These are phyloP conservation scores for Nannochloropsis oceanica DNA, from an alignment of 108 stramenopile genomes.

Conservation along the genomic window DNA sequence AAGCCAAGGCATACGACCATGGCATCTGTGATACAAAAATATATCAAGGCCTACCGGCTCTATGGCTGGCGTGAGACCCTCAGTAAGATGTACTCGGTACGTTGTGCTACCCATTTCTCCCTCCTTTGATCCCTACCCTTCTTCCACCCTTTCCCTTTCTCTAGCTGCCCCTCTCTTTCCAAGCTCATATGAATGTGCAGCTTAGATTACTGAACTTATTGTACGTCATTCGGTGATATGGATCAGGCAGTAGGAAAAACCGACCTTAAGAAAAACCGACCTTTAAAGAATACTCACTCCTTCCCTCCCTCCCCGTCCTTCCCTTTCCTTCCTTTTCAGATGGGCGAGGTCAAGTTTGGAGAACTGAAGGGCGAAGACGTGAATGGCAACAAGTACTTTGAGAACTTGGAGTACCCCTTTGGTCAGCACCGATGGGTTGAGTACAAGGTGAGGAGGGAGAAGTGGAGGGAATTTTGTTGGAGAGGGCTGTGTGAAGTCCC, in stretches of 20 bases:
- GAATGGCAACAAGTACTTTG: conserved; percentile 84
- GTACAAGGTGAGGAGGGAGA: conserved; percentile 37
- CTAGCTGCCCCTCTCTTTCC: too few relatives aligned
- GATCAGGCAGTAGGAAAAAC: too few relatives aligned
- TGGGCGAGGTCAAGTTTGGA: conserved; percentile 64
- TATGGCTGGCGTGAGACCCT: conserved; percentile 3
- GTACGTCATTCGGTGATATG: too few relatives aligned
- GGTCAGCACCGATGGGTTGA: conserved; percentile 94
- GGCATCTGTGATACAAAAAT: conserved; percentile 6
- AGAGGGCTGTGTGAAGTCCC: too few relatives aligned
- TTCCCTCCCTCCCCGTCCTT: background rate
- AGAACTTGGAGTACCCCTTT: conserved; percentile 79
- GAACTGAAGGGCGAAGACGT: conserved; percentile 78
- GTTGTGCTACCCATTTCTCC: background rate
- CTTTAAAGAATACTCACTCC: background rate
- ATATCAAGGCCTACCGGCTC: background rate
- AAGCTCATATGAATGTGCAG: too few relatives aligned
- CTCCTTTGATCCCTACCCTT: background rate
- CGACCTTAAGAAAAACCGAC: background rate
- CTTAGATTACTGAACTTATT: too few relatives aligned
- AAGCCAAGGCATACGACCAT: background rate
- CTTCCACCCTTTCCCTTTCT: background rate
- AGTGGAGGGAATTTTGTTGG: background rate
- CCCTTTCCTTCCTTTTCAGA: background rate
- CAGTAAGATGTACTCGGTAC: conserved; percentile 22